Evolutionary conservation across 2,329 filamentous ascomycete species (phyloP), one percentile per base, ranked within the genome.

Genomic region (Aspergillus awamori): DNA sequence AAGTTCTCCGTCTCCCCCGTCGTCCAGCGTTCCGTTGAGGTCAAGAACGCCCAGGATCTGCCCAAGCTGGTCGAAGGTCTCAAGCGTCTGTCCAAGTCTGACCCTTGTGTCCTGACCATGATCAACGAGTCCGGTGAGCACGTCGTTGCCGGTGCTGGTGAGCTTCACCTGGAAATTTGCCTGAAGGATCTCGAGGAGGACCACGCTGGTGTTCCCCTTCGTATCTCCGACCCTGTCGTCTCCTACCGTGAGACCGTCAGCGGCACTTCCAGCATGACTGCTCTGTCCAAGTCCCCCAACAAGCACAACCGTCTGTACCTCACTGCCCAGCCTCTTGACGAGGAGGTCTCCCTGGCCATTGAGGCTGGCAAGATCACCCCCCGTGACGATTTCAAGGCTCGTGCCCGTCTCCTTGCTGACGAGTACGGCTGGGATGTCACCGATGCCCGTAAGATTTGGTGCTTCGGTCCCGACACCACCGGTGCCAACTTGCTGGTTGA

Each of bases 241-340:
- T 88, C 92, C 80, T 99, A 96, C 89, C 93, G 95, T 88, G 95
- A 99, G 89, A 96, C 94, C 68, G 94, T 99, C 76, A 81, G 82
- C 72, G 86, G 69, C 75, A 88, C 88, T 78, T 98, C 95, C 59
- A 92, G 89, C 87, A 98, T 98, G 76, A 96, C 92, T 77, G 95
- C 95, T 72, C 87, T 99, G 76, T 98, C 95, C 82, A 99, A 99
- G 87, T 99, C 95, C 53, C 95, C 95, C 85, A 99, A 99, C 91
- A 99, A 99, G 92, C 95, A 99, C 91, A 99, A 99, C 88, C 94
- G 95, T 93, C 87, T 99, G 65, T 99, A 98, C 87, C 89, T 99
- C 83, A 87, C 87, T 81, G 95, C 95, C 69, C 84, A 93, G 83
- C 95, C 95, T 73, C 86, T 99, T 59, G 87, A 87, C 49, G 95